phyloP scores from a whole-genome alignment of 768 basidiomycete species.

The Podaxis sp. region DNA sequence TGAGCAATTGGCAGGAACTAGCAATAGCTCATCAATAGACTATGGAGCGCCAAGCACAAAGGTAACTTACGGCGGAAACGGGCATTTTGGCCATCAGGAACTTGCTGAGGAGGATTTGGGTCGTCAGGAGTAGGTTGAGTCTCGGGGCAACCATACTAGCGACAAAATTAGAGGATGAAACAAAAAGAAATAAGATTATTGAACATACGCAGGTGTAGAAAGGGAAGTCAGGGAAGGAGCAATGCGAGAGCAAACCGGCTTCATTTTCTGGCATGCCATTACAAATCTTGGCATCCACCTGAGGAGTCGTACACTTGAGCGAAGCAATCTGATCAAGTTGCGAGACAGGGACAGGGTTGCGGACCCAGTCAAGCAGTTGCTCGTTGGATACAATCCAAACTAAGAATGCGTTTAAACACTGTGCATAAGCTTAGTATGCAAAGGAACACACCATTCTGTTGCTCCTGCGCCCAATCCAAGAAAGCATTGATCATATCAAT shows the following conservation, averaged over 20 bases:
- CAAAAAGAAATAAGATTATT: not conserved
- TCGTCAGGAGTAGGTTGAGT: conserved; percentile 51
- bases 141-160: conserved; percentile 73
- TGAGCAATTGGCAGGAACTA: conserved; percentile 71
- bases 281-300: conserved; percentile 66
- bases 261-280: conserved; percentile 76
- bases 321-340: conserved; percentile 53
- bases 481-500: conserved; percentile 78
- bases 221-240: conserved; percentile 72
- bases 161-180: not conserved
- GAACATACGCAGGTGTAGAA: conserved; percentile 73
- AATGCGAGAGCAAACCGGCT: conserved; percentile 56
- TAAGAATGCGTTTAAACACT: conserved; percentile 20
- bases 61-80: conserved; percentile 54
- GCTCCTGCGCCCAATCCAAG: conserved; percentile 78
- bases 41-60: not conserved
- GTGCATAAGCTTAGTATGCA: not conserved
- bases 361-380: conserved; percentile 75
- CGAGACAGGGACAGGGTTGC: conserved; percentile 62
- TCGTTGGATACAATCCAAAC: conserved; percentile 75
- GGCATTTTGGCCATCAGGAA: conserved; percentile 40
- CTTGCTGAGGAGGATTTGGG: conserved; percentile 66
- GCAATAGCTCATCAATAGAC: not conserved
- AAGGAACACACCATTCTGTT: conserved; percentile 51
- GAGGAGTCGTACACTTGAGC: conserved; percentile 65